Evolutionary conservation across 2,329 filamentous ascomycete species (phyloP).

Genomic region (Talaromyces sp.): DNA sequence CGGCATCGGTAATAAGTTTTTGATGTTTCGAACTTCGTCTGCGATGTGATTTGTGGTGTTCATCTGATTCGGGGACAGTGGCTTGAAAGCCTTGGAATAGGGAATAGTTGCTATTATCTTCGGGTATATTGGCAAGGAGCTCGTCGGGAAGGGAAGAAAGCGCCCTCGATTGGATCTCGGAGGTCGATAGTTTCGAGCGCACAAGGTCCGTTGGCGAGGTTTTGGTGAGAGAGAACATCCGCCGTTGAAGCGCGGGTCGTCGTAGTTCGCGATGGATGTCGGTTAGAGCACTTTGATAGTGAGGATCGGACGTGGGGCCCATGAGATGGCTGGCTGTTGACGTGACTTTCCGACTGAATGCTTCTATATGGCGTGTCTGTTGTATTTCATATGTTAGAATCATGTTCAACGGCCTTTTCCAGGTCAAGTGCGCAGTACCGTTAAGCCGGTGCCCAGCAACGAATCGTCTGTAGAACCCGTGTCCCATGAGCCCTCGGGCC

Average conservation of each 20-base stretch:
- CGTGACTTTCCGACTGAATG: slow-evolving; percentile 91
- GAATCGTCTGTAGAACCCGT: slow-evolving; percentile 42
- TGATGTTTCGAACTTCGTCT: slow-evolving; percentile 71
- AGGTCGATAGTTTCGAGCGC: slow-evolving; percentile 82
- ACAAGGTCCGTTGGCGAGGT: slow-evolving; percentile 93
- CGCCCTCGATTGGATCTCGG: slow-evolving; percentile 92
- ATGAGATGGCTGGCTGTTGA: slow-evolving; percentile 91
- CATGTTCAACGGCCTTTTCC: background rate
- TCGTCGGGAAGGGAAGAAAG: slow-evolving; percentile 87
- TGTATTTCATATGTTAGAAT: slow-evolving; percentile 6
- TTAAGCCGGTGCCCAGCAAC: slow-evolving; percentile 50
- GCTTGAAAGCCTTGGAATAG: slow-evolving; percentile 97
- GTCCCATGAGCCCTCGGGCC: slow-evolving; percentile 42
- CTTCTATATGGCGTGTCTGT: slow-evolving; percentile 83
- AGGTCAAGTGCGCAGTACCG: slow-evolving; percentile 36
- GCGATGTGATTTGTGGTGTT: slow-evolving; percentile 66
- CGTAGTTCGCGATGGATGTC: slow-evolving; percentile 88
- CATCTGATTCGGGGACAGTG: slow-evolving; percentile 70
- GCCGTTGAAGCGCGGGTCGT: slow-evolving; percentile 78
- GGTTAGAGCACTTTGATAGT: slow-evolving; percentile 84
- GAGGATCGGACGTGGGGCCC: slow-evolving; percentile 60
- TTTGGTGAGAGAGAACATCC: slow-evolving; percentile 85
- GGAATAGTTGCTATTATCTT: slow-evolving; percentile 81
- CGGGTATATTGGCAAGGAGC: slow-evolving; percentile 82
- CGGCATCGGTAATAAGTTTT: slow-evolving; percentile 65